phyloP scores from a whole-genome alignment of 2,329 filamentous ascomycete species.

The Botrytis aclada region DNA sequence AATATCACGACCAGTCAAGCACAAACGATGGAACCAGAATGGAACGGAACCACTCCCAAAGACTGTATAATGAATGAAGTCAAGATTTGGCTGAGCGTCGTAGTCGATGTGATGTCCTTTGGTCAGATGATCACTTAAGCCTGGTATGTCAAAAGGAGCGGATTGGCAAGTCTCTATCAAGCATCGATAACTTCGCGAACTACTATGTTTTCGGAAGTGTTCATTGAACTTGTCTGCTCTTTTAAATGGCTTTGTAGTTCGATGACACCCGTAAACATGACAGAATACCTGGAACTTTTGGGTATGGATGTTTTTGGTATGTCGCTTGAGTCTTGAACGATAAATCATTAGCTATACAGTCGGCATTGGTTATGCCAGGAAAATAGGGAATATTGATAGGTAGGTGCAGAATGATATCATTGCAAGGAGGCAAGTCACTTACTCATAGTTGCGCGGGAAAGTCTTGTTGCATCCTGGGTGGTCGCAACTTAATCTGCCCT shows the following conservation, averaged over 20 bases:
- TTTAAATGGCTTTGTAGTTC: background rate
- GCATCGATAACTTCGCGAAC: background rate
- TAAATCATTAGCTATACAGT: background rate
- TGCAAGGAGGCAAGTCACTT: background rate
- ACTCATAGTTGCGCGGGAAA: background rate
- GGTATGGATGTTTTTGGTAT: background rate
- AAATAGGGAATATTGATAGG: too few species aligned
- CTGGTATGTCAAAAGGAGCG: background rate
- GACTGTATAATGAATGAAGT: fast-evolving
- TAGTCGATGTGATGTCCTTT: fast-evolving
- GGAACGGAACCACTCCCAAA: fast-evolving
- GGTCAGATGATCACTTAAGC: background rate
- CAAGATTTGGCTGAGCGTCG: background rate
- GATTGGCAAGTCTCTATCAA: background rate
- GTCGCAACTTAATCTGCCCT: background rate
- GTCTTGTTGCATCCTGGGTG: background rate
- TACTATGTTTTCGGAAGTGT: background rate
- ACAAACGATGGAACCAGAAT: fast-evolving
- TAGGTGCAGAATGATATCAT: background rate
- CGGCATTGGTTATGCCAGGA: background rate
- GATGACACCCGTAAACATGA: background rate
- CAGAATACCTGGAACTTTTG: background rate
- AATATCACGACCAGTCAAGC: background rate
- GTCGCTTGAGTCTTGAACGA: background rate
- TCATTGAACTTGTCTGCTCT: background rate